A percentile compares a stretch with the other conserved stretches of the same genome.
Conservation (phyloP, 202 grass and related monocot species). For the Thinopyrum obtusiflorum region DNA sequence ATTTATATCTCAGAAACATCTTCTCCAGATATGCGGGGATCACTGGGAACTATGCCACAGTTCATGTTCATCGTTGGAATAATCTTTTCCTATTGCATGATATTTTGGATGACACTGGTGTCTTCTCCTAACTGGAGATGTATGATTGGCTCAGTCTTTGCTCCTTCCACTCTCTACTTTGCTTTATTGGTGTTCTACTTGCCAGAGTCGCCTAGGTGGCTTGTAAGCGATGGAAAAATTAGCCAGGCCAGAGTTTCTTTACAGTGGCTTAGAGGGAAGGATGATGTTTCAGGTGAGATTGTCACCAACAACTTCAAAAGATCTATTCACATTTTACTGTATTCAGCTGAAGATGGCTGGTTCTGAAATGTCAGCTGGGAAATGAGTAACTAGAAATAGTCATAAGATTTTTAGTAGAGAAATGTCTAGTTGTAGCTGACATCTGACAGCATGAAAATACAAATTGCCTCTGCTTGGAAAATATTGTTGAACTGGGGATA, state of each 20-base stretch:
- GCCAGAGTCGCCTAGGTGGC: constrained; percentile 70
- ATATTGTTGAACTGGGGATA: constrained; percentile 15
- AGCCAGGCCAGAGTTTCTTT: constrained; percentile 47
- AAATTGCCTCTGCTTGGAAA: background rate
- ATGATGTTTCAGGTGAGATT: constrained; percentile 64
- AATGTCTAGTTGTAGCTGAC: background rate
- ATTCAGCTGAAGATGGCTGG: constrained; percentile 3
- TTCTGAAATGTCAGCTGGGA: background rate
- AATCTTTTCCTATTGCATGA: constrained; percentile 56
- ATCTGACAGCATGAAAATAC: background rate
- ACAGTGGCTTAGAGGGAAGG: constrained; percentile 54
- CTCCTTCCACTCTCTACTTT: constrained; percentile 56
- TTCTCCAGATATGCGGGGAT: constrained; percentile 45
- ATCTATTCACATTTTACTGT: constrained; percentile 19
- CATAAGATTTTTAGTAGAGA: background rate
- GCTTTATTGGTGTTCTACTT: constrained; percentile 44
- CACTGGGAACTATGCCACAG: constrained; percentile 52
- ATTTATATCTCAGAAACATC: constrained; percentile 73
- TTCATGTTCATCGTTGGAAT: constrained; percentile 53
- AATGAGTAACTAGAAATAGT: background rate
- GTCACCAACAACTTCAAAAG: background rate
- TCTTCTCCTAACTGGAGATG: constrained; percentile 47
- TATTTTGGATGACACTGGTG: constrained; percentile 56
- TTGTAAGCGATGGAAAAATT: constrained; percentile 51
- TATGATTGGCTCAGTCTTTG: constrained; percentile 43